Conservation (phyloP, 805 yeast species). For the Teunomyces gatunensis region DNA sequence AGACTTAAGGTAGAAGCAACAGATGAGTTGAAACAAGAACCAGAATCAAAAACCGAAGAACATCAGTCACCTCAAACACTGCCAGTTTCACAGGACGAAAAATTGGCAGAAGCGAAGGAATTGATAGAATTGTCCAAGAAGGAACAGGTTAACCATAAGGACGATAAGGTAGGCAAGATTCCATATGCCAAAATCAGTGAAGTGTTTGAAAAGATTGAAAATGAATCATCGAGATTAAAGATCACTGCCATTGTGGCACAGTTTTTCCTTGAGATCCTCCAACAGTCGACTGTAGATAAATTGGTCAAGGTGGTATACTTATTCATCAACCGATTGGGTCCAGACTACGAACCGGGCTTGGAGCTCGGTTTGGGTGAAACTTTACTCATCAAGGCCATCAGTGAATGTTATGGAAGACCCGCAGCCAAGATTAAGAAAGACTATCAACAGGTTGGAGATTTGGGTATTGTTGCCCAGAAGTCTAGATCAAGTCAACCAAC, state of each 20-base stretch:
- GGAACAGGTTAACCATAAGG: constrained; percentile 9
- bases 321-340: constrained; percentile 86
- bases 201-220: constrained; percentile 75
- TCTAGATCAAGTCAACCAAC: constrained; percentile 85
- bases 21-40: background rate
- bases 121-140: constrained; percentile 13
- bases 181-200: constrained; percentile 48
- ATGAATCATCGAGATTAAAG: constrained; percentile 78
- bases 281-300: constrained; percentile 40
- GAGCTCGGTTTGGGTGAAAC: constrained; percentile 95
- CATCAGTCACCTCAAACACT: background rate
- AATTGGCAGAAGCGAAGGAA: constrained; percentile 13
- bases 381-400: constrained; percentile 78
- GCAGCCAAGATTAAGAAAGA: constrained; percentile 67
- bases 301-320: constrained; percentile 75
- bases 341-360: constrained; percentile 87
- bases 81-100: background rate
- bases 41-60: background rate
- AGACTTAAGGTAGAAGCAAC: background rate
- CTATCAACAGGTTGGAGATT: constrained; percentile 79
- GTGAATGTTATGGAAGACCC: constrained; percentile 86
- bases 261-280: constrained; percentile 64
- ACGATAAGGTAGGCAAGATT: constrained; percentile 14
- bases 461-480: constrained; percentile 83
- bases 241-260: constrained; percentile 74